These are phyloP conservation scores for Fusarium lateritium DNA, from an alignment of 2,329 filamentous ascomycete species.

Conservation along the genomic window DNA sequence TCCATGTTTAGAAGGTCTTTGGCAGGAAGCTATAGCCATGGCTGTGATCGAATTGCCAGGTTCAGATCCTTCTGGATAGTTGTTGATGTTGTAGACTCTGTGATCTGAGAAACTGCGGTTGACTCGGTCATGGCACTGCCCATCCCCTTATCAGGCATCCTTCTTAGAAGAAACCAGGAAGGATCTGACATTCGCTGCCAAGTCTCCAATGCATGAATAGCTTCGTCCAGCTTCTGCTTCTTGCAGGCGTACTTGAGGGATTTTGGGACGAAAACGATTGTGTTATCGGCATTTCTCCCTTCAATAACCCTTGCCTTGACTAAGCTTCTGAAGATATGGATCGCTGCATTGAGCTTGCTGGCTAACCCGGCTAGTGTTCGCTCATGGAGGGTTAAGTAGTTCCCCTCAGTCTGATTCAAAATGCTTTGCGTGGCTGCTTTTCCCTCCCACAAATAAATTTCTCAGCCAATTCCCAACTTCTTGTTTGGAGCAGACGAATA, in stretches of 20 bases:
- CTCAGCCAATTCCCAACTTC: neutral
- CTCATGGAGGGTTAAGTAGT: neutral
- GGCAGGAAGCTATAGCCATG: neutral
- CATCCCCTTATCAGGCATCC: neutral
- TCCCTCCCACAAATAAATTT: no score
- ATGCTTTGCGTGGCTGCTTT: no score
- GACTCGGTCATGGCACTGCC: neutral
- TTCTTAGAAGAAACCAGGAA: slow-evolving; percentile 20
- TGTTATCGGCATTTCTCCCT: neutral
- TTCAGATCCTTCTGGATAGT: neutral
- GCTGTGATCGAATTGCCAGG: neutral
- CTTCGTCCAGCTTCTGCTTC: slow-evolving; percentile 3
- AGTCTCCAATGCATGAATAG: slow-evolving; percentile 15
- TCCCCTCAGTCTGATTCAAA: neutral
- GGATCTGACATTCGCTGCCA: slow-evolving; percentile 25
- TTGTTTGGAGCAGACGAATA: neutral
- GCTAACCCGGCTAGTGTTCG: neutral
- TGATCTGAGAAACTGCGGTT: neutral
- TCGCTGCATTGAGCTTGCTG: neutral
- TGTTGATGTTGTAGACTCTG: neutral
- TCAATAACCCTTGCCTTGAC: neutral
- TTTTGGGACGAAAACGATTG: neutral
- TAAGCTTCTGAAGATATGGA: neutral
- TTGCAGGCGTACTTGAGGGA: slow-evolving; percentile 4
- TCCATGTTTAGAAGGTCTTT: neutral